Evolutionary conservation across 2,329 filamentous ascomycete species (phyloP), one percentile per base, ranked within the genome.

Genomic region (Aspergillus sp.): DNA sequence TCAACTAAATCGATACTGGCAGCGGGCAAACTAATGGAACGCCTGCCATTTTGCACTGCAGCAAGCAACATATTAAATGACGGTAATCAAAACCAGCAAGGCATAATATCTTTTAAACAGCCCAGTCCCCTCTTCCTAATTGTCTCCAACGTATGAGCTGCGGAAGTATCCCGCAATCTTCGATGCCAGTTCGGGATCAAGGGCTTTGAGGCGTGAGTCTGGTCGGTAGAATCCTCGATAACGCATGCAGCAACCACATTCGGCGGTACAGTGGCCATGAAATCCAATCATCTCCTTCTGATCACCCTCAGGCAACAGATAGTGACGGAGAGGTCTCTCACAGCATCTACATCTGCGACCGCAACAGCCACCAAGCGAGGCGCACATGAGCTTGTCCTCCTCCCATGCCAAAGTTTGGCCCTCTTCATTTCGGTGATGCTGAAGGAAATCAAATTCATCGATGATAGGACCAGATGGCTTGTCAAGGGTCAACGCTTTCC

Each of bases 171-270:
- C 15, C 2, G 47, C 25, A 30, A 50, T 50, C 8, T 32, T 19
- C 15, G 47, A 30, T 17, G 47, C 47, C 47, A 50, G 47, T 50
- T 50, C 47, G 15, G 47, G 47, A 32, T 50, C 47, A n/a, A 50
- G 47, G 17, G n/a, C 47, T 13, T 50, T 50, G 15, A 50, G 23
- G n/a, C 47, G 47, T 6, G 47, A 30, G 15, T 50, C 47, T 50
- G 47, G 47, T 50, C 47, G 47, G n/a, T 50, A 50, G 8, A 50
- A 50, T 50, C 25, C 15, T 30, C 47, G 47, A 50, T 50, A 15
- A 19, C 47, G 47, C 47, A 50, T 50, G n/a, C 47, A 50, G 15
- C 47, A 50, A 8, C 47, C 47, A 50, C 47, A 50, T 50, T 50
- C 47, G 5, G 47, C 47, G 8, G 47, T 50, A 32, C 47, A 50